These are phyloP conservation scores for Colletotrichum zoysiae DNA, from an alignment of 2,329 filamentous ascomycete genomes.

Conservation along the genomic window DNA sequence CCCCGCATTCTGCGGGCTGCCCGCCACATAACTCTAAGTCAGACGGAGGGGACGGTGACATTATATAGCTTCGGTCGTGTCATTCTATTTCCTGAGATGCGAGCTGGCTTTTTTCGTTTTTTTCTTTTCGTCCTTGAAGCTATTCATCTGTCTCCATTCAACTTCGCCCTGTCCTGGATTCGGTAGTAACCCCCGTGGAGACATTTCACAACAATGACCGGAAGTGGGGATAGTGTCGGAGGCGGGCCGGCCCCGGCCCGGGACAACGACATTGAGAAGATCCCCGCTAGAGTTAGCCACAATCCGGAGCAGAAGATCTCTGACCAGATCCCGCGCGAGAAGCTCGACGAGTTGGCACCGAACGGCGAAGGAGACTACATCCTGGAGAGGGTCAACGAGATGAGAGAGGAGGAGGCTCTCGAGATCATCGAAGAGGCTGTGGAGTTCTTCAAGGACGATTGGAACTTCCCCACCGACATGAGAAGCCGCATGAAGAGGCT, in stretches of 20 bases:
- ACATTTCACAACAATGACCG: constrained; percentile 29
- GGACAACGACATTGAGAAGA: constrained; percentile 33
- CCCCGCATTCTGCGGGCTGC: constrained; percentile 20
- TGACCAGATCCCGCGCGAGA: constrained; percentile 55
- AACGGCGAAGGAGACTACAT: constrained; percentile 59
- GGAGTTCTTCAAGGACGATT: constrained; percentile 57
- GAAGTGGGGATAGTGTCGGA: constrained; percentile 33
- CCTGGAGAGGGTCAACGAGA: constrained; percentile 55
- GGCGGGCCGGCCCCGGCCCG: constrained; percentile 22
- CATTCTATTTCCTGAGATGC: too few relatives aligned
- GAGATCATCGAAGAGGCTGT: constrained; percentile 54
- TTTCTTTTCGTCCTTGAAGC: too few relatives aligned
- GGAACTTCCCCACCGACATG: constrained; percentile 60
- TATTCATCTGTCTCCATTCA: background rate
- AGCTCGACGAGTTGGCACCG: constrained; percentile 57
- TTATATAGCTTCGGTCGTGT: constrained; percentile 29
- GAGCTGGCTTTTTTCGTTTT: background rate
- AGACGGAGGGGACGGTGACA: background rate
- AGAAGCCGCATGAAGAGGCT: constrained; percentile 56
- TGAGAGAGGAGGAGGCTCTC: constrained; percentile 58
- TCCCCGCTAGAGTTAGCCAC: constrained; percentile 17
- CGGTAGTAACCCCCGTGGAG: background rate
- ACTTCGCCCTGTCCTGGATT: background rate
- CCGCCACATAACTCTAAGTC: constrained; percentile 34
- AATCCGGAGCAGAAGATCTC: constrained; percentile 42